Evolutionary conservation across 139 green algal genomes (phyloP), one percentile per base, ranked within the genome.

Genomic region (Desmodesmus armatus): DNA sequence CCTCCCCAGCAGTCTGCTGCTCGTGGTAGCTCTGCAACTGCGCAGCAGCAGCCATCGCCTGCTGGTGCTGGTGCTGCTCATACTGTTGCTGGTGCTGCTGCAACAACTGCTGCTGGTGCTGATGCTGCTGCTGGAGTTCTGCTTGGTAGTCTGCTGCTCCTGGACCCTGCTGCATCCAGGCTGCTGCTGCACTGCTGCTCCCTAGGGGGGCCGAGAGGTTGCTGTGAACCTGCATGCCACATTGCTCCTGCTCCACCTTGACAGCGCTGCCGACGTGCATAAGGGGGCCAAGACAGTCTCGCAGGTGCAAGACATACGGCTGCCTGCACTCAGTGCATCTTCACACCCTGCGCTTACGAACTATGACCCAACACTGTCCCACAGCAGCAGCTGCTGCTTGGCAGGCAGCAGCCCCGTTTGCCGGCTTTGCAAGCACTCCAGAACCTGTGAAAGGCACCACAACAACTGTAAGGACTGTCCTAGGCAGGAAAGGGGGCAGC

Each of bases 191-290:
- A 17, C 51, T 39, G 43, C 41, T 37, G 43, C 71, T 9, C 17
- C 15, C 51, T 13, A 62, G 51, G 13, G 15, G 51, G 13, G 15
- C 51, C 15, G 51, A 13, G 15, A 62, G 51, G 51, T 17, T 62
- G n/a, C n/a, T n/a, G n/a, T n/a, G n/a, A n/a, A n/a, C n/a, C 15
- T 13, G 37, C 67, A n/a, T 75, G 35, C 19, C 49, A 37, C 35
- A 55, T 55, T 13, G 47, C 47, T 82, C 76, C 40, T 67, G 51
- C 76, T 82, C 76, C 35, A 40, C 23, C 55, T 82, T 82, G 40
- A 73, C 33, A 37, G 40, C 55, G 55, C 40, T 82, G 55, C 43
- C 76, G 55, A 82, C 76, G 55, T 53, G 76, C 76, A 82, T 82
- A 33, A 37, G 40, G 25, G 25, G 55, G 37, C n/a, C 31, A 35